Evolutionary conservation across 306 rosid genomes (phyloP).

Genomic region (Amphicarpaea edgeworthii): DNA sequence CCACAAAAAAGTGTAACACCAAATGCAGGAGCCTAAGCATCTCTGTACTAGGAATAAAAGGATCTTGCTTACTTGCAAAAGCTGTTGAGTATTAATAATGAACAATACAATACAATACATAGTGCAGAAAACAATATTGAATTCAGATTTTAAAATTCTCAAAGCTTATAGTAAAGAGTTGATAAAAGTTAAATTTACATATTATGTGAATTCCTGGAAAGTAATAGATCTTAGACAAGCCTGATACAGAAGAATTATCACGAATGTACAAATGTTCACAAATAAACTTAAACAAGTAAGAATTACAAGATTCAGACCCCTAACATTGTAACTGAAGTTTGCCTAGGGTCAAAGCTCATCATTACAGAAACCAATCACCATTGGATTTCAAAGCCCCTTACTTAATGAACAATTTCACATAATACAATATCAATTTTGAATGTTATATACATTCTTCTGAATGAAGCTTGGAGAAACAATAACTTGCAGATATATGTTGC

Average conservation of each 20-base stretch:
- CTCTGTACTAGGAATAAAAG: not conserved
- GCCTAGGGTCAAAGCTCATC: not conserved
- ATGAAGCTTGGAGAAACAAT: conserved; percentile 35
- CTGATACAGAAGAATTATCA: not conserved
- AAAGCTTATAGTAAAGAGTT: not conserved
- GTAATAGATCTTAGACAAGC: conserved; percentile 11
- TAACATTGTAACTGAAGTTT: not conserved
- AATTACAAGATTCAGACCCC: not conserved
- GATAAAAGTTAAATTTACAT: not conserved
- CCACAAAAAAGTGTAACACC: conserved; percentile 3
- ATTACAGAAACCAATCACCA: not conserved
- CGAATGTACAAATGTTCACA: not conserved
- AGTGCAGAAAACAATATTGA: conserved; percentile 10
- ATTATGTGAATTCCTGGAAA: conserved; percentile 15
- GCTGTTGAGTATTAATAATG: conserved; percentile 12
- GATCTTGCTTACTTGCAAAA: conserved; percentile 30
- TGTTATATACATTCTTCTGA: conserved; percentile 15
- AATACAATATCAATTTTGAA: conserved; percentile 9
- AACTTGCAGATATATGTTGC: not conserved
- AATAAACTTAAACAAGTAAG: conserved; percentile 17
- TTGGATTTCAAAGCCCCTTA: conserved; percentile 1
- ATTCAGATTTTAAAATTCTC: conserved; percentile 22
- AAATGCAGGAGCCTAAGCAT: conserved; percentile 31
- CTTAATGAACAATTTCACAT: conserved; percentile 10
- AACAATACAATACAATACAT: conserved; percentile 17